Evolutionary conservation across 2,329 filamentous ascomycete species (phyloP).

Genomic region (Fusarium kyushuense): DNA sequence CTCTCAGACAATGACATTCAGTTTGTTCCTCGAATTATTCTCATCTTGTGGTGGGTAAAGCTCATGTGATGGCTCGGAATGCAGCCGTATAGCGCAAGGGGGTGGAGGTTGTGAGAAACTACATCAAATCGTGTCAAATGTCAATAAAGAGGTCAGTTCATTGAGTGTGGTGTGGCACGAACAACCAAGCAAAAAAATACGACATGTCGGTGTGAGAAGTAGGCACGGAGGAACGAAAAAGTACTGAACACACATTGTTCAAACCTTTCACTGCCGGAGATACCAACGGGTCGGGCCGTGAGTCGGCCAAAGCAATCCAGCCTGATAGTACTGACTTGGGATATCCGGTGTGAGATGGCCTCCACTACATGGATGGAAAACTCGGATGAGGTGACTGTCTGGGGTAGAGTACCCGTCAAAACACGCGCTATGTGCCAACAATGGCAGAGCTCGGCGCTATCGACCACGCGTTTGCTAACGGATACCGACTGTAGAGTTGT

Average conservation of each 20-base stretch:
- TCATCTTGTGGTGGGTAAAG: constrained; percentile 41
- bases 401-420: constrained; percentile 26
- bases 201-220: constrained; percentile 41
- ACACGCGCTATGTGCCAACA: constrained; percentile 5
- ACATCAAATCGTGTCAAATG: constrained; percentile 6
- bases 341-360: constrained; percentile 32
- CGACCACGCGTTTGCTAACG: not conserved
- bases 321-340: constrained; percentile 18
- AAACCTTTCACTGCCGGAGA: constrained; percentile 33
- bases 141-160: constrained; percentile 19
- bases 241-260: not conserved
- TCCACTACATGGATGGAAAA: constrained; percentile 20
- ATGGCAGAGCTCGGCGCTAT: constrained; percentile 18
- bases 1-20: constrained; percentile 18
- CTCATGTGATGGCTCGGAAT: constrained; percentile 46
- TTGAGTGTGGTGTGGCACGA: constrained; percentile 18
- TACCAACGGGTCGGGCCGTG: constrained; percentile 47
- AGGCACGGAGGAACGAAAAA: not conserved
- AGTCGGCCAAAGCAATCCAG: constrained; percentile 29
- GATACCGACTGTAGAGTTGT: constrained; percentile 11
- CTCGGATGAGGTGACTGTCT: constrained; percentile 12
- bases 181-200: constrained; percentile 19
- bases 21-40: constrained; percentile 34
- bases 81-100: constrained; percentile 36
- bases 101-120: constrained; percentile 21